phyloP scores from a whole-genome alignment of 1,284 basidiomycete species.

The Tylopilus sp. region DNA sequence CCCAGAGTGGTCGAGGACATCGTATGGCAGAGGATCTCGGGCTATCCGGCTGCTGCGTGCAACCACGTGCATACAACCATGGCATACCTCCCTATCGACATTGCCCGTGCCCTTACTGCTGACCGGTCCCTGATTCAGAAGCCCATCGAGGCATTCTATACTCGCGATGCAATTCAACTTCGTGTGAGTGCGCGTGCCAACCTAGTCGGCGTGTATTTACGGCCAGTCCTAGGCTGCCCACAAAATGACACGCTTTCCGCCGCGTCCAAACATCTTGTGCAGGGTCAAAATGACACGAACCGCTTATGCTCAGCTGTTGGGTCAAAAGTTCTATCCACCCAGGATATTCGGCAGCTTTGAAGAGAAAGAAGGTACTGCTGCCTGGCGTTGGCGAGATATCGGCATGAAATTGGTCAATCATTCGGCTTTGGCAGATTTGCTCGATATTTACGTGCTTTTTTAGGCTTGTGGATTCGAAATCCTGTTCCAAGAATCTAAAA shows the following conservation, averaged over 20 bases:
- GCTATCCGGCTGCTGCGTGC: conserved; percentile 67
- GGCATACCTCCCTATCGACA: conserved; percentile 73
- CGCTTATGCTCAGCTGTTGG: conserved; percentile 86
- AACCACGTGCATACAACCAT: conserved; percentile 78
- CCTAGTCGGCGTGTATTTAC: conserved; percentile 3
- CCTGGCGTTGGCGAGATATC: conserved; percentile 74
- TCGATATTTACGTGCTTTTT: background rate
- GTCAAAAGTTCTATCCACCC: conserved; percentile 90
- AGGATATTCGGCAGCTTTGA: conserved; percentile 79
- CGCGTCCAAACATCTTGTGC: conserved; percentile 55
- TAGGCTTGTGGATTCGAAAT: conserved; percentile 94
- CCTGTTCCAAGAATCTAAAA: conserved; percentile 78
- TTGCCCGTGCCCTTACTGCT: conserved; percentile 66
- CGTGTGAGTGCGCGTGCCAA: conserved; percentile 50
- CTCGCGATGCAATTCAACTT: conserved; percentile 82
- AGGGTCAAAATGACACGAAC: conserved; percentile 77
- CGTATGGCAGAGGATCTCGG: conserved; percentile 64
- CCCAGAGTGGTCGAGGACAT: conserved; percentile 53
- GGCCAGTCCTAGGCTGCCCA: conserved; percentile 59
- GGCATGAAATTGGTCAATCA: conserved; percentile 80
- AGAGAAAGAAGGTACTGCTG: conserved; percentile 54
- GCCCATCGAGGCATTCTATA: conserved; percentile 88
- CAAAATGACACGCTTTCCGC: conserved; percentile 84
- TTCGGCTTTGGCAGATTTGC: background rate
- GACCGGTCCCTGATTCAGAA: conserved; percentile 75